Evolutionary conservation across 2,329 filamentous ascomycete species (phyloP), one percentile per base, ranked within the genome.

Genomic region (Claviceps humidiphila): DNA sequence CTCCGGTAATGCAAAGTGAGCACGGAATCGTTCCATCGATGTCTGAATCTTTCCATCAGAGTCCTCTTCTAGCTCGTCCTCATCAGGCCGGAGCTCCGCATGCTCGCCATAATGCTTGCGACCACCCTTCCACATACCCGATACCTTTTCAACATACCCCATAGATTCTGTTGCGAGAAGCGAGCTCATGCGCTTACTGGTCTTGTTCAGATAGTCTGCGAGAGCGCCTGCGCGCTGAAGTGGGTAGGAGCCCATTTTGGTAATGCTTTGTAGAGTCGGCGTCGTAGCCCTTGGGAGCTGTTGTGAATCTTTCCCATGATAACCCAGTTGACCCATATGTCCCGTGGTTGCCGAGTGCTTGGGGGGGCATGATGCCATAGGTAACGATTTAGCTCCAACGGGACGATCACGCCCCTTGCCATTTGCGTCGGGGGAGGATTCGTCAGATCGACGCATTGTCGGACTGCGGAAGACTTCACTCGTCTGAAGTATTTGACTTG

Each of bases 131-230:
- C 93, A 93, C 87, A 97, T 97, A 40, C 89, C 91, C 0, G 91
- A 95, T 0, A 97, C 90, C 66, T 96, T 97, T 63, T 94, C 90
- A 37, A 95, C 85, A 63, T 97, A 97, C 1, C 89, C 89, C 83
- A 95, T 95, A 0, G 91, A 94, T 65, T 96, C 90, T 0, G 85
- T 88, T 6, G 91, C 87, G 46, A 97, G 71, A 8, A 95, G 71
- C 30, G 75, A 87, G 55, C 87, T 88, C 82, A 97, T 87, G 38
- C 82, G 81, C 58, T 87, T 86, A 22, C 89, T 85, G 22, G 86
- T 82, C 52, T 77, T 84, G 62, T 86, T 87, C 50, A 96, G 73
- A 63, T 89, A 95, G 47, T 84, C 87, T 8, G 89, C 77, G 63
- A 95, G 78, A 1, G 84, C 84, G 9, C 87, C 86, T 1, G 89